Percentiles rank a stretch among this genome's conserved stretches.
Conservation (phyloP, 306 rosid genomes). For the Senna siamea region DNA sequence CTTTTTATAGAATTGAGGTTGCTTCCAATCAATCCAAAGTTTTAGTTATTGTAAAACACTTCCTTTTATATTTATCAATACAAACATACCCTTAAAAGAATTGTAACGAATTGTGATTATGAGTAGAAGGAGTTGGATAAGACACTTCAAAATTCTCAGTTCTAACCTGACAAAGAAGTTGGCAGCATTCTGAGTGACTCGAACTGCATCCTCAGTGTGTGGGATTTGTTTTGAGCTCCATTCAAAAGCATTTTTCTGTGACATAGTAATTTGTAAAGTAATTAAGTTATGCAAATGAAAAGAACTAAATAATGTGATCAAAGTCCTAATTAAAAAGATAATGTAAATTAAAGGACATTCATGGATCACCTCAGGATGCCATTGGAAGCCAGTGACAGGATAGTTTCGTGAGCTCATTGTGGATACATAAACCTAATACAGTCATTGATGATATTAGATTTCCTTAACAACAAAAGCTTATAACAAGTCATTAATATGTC, state of each 20-base stretch:
- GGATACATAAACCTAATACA: conserved; percentile 69
- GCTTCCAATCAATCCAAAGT: no score
- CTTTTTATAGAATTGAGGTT: no score
- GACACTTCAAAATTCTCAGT: no score
- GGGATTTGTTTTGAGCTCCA: conserved; percentile 73
- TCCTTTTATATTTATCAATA: no score
- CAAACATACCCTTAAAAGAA: neutral
- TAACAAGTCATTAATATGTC: neutral
- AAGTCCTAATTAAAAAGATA: neutral
- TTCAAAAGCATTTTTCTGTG: conserved; percentile 89
- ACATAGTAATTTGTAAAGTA: conserved; percentile 38
- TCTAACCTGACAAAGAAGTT: conserved; percentile 90
- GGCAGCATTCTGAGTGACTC: conserved; percentile 71
- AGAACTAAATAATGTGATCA: neutral
- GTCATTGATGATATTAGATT: conserved; percentile 16
- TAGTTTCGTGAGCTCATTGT: conserved; percentile 53
- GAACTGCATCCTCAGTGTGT: conserved; percentile 81
- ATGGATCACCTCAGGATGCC: conserved; percentile 98
- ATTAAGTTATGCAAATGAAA: conserved; percentile 12
- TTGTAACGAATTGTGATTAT: no score
- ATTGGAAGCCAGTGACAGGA: conserved; percentile 77
- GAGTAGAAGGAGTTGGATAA: no score
- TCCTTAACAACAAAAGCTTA: no score
- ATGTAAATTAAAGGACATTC: conserved; percentile 4
- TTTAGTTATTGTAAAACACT: no score